Base-by-base conservation (phyloP, 2,329 filamentous ascomycete species). In the Colletotrichum sidae region DNA sequence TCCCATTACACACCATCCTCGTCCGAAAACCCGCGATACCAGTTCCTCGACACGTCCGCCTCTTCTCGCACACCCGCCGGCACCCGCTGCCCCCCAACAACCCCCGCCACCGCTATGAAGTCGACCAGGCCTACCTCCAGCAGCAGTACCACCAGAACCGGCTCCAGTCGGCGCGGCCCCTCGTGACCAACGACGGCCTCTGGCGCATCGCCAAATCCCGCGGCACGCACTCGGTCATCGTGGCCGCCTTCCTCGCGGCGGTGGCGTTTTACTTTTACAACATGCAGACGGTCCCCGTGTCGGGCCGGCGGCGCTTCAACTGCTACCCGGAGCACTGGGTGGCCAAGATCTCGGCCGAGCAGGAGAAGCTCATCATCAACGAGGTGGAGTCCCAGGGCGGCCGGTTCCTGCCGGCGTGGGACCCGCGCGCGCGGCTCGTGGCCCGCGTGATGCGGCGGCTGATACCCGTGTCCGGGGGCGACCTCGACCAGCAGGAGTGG, bases 231-330 rank as follows among this genome's bases (percentile, higher is more conserved):
- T 71, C 78, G 35, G 75, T 86, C 12, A 73, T 83, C 13, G 68
- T 79, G 1, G 66, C 79, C 12, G 79, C 80, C 35, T 74, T 80
- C 13, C 71, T 76, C n/a, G 80, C 77, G 47, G 86, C 84, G 4
- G 71, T 82, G 2, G 73, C 74, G 8, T 88, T 93, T 74, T 94
- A 93, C 79, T 80, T 88, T 60, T 83, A 79, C 73, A 90, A 94
- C 73, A 80, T 92, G 46, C 90, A 95, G 75, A 86, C 85, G 38
- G 91, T 94, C 12, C 91, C 92, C 2, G 85, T 93, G 7, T 91
- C 88, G 6, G 90, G 90, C 0, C 86, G 92, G 8, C 82, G 83
- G 71, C 85, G 92, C 41, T 95, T 95, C 84, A 94, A 94, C 75
- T 86, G 88, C 73, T 85, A 89, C 67, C 81, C 80, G 41, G 80